Evolutionary conservation across 2,329 filamentous ascomycete genomes (phyloP).

Genomic region (Pseudocercospora macadamiae): DNA sequence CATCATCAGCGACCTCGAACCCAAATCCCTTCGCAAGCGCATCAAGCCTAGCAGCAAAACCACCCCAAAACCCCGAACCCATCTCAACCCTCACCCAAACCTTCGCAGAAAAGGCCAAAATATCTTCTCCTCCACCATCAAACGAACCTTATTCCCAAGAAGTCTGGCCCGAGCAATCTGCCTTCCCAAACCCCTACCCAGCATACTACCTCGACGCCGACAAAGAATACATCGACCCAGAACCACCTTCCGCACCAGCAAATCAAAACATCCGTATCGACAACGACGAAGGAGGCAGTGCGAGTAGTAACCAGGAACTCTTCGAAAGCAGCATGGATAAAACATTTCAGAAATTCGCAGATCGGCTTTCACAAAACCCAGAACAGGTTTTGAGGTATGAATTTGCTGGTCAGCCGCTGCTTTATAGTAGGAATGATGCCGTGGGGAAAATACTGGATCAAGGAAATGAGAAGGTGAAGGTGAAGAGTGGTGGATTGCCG

Average conservation of each 20-base stretch:
- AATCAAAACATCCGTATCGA: conserved; percentile 41
- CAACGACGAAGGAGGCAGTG: conserved; percentile 26
- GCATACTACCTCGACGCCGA: conserved; percentile 83
- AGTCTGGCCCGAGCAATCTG: conserved; percentile 72
- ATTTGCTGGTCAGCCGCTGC: conserved; percentile 56
- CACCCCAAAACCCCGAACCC: conserved; percentile 40
- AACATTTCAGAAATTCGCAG: conserved; percentile 56
- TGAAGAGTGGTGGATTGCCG: conserved; percentile 48
- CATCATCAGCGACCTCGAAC: conserved; percentile 38
- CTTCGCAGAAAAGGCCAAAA: conserved; percentile 39
- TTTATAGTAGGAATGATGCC: conserved; percentile 78
- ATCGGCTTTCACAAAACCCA: conserved; percentile 53
- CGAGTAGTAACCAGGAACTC: conserved; percentile 40
- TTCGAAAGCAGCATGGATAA: conserved; percentile 54
- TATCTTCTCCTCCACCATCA: conserved; percentile 28
- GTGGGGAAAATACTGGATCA: conserved; percentile 67
- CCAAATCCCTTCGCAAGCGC: conserved; percentile 61
- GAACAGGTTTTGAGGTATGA: conserved; percentile 57
- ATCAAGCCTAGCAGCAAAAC: conserved; percentile 48
- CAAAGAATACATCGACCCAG: conserved; percentile 77
- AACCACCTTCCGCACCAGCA: conserved; percentile 52
- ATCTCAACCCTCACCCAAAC: conserved; percentile 31
- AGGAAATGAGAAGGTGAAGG: conserved; percentile 26
- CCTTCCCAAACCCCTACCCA: conserved; percentile 73
- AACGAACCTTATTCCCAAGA: conserved; percentile 46